Evolutionary conservation across 2,329 filamentous ascomycete species (phyloP), one percentile per base, ranked within the genome.

Genomic region (Macrophomina tecta): DNA sequence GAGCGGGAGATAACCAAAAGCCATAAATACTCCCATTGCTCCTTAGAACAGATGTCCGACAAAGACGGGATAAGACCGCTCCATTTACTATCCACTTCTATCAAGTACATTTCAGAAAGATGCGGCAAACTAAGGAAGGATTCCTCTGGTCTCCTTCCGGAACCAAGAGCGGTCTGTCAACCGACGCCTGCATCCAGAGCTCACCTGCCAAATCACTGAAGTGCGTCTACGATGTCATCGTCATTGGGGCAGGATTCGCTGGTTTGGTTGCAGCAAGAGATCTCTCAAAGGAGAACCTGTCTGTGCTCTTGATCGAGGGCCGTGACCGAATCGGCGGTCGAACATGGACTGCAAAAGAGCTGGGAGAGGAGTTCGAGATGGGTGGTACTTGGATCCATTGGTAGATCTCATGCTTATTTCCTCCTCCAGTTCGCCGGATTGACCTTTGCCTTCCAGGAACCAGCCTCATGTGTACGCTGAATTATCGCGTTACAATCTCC

Each of bases 331-430:
- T 85, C 58, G 83, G 83, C 16, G 82, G 83, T 1, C 78, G 83
- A 0, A 81, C 82, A 2, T 85, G 80, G 79, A 80, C 79, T 0
- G 78, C 80, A 16, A 78, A 82, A 38, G 80, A 82, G 7, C 76
- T 73, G 0, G 81, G 80, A 0, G 81, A 83, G 14, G 77, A 77
- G 0, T 83, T 78, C 58, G 83, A 85, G 61, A 80, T 85, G 78
- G 83, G 83, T 0, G 83, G 83, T 0, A 83, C 82, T 0, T 85
- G 82, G 82, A 76, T 85, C 0, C 80, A 80, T 64, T 83, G 82
- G 81, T 61, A 62, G 2, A 28, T 5, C 18, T n/a, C 18, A 18
- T n/a, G 4, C 34, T 30, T 11, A 16, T 45, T 1, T 18, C 12
- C 30, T 8, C 4, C n/a, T 23, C 36, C 5, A 16, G 14, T 14